Base-by-base conservation (phyloP, 2,329 filamentous ascomycete genomes). In the Aspergillus ochraceus region DNA sequence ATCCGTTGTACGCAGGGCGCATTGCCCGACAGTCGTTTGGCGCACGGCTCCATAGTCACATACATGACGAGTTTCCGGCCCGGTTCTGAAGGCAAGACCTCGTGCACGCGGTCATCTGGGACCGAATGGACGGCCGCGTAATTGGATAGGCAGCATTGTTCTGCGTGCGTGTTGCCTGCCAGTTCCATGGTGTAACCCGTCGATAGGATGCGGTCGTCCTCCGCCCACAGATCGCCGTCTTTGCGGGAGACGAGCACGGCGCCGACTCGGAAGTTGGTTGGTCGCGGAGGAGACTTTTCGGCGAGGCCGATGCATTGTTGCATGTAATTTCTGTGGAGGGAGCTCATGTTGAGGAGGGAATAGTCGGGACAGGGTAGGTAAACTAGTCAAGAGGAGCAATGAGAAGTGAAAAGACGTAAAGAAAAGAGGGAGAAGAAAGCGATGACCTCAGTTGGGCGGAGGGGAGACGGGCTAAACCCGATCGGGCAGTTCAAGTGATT, bases 151-250 rank as follows among this genome's bases (percentile, higher is more conserved):
- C 92, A 96, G 75, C 90, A 94, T 78, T 99, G 92, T 74, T 99
- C 95, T 3, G 95, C 95, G 72, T 99, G 95, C 0, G 95, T 98
- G 78, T 99, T 99, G 47, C 94, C 95, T 0, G 87, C 83, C 4
- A 93, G 86, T 76, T 99, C 94, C 60, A 97, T 84, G 0, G 95
- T 97, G 79, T 94, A 98, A 57, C 95, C 94, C 1, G 91, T 90
- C 0, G 90, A 86, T 29, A 96, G 81, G 59, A 96, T 80, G 26
- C 77, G 73, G 67, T 87, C 76, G 26, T 74, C 67, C 22, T 61
- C 50, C 10, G 61, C 66, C 49, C 59, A 62, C 50, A 64, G 52
- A 51, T 74, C 68, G 53, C 64, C 57, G 42, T 72, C 66, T 61
- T 68, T 67, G 52, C 72, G 70, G 56, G 71, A 73, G 59, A 95